Conservation (phyloP, 2,329 filamentous ascomycete species). For the Paecilomyces fulvus region DNA sequence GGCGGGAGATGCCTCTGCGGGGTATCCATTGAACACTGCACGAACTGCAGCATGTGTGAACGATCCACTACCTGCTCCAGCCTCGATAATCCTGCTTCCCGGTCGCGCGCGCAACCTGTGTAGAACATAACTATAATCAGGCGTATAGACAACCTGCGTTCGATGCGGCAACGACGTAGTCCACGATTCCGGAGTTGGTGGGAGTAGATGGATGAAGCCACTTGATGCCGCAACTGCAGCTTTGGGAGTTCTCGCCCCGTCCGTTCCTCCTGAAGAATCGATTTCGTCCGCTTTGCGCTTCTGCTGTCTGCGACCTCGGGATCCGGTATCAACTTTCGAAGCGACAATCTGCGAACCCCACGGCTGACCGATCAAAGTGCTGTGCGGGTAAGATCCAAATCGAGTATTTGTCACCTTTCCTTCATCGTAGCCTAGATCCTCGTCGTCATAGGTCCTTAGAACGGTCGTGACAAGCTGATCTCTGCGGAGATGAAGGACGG, state of each 20-base stretch:
- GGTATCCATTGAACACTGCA: constrained; percentile 42
- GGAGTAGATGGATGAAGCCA: constrained; percentile 42
- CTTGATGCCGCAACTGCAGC: constrained; percentile 33
- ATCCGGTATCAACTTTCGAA: constrained; percentile 83
- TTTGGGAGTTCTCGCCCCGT: constrained; percentile 20
- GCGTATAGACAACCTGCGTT: constrained; percentile 46
- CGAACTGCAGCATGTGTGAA: constrained; percentile 44
- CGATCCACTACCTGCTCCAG: constrained; percentile 44
- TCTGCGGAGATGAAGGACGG: constrained; percentile 80
- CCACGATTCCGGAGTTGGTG: constrained; percentile 44
- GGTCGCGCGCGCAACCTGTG: constrained; percentile 40
- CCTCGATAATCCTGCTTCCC: constrained; percentile 41
- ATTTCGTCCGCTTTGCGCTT: constrained; percentile 41
- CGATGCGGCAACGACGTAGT: constrained; percentile 43
- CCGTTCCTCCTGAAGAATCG: constrained; percentile 23
- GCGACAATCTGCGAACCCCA: constrained; percentile 92
- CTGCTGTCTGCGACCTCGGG: constrained; percentile 61
- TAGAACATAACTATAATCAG: constrained; percentile 46
- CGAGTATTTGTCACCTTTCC: constrained; percentile 81
- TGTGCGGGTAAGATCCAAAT: constrained; percentile 84
- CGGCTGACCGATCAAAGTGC: constrained; percentile 64
- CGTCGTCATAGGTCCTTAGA: constrained; percentile 53
- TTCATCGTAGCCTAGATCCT: constrained; percentile 64
- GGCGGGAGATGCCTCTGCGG: constrained; percentile 12
- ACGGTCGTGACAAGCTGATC: constrained; percentile 74